phyloP scores from a whole-genome alignment of 2,329 filamentous ascomycete species.

The Immersiporthe knoxdaviesiana region DNA sequence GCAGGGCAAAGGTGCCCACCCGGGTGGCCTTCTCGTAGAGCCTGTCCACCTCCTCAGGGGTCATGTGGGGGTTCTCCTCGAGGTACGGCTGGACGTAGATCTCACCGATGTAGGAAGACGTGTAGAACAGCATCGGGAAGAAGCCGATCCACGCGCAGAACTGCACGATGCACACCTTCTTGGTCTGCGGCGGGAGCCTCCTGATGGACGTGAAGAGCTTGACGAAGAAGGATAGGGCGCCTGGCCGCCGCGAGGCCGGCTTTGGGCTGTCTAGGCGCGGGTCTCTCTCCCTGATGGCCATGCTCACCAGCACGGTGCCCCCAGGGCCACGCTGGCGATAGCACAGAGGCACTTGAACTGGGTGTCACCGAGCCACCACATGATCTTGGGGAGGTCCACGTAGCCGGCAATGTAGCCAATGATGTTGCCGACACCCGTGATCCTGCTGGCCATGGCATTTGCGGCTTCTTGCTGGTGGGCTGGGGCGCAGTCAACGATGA shows the following conservation, averaged over 20 bases:
- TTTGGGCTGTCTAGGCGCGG: slow-evolving; percentile 72
- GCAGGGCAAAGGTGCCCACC: slow-evolving; percentile 84
- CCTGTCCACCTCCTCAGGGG: slow-evolving; percentile 72
- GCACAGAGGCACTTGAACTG: slow-evolving; percentile 94
- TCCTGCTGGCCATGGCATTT: slow-evolving; percentile 90
- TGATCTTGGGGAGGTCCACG: slow-evolving; percentile 71
- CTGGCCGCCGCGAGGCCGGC: slow-evolving; percentile 57
- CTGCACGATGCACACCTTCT: slow-evolving; percentile 79
- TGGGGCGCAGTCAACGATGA: slow-evolving; percentile 91
- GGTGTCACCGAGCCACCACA: slow-evolving; percentile 81
- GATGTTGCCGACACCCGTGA: slow-evolving; percentile 88
- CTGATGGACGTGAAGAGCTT: slow-evolving; percentile 77
- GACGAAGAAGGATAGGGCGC: slow-evolving; percentile 78
- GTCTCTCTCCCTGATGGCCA: slow-evolving; percentile 76
- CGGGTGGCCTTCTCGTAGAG: slow-evolving; percentile 86
- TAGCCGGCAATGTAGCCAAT: slow-evolving; percentile 88
- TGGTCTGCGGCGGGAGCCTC: slow-evolving; percentile 79
- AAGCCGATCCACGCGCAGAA: slow-evolving; percentile 92
- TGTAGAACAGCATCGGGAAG: slow-evolving; percentile 95
- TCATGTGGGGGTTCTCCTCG: slow-evolving; percentile 75
- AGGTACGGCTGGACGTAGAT: slow-evolving; percentile 88
- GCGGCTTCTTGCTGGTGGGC: slow-evolving; percentile 91
- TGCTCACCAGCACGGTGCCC: slow-evolving; percentile 71
- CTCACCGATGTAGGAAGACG: slow-evolving; percentile 90
- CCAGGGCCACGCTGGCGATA: slow-evolving; percentile 77